Evolutionary conservation across 805 yeast species (phyloP), one percentile per base, ranked within the genome.

Genomic region (Clavispora fructus): DNA sequence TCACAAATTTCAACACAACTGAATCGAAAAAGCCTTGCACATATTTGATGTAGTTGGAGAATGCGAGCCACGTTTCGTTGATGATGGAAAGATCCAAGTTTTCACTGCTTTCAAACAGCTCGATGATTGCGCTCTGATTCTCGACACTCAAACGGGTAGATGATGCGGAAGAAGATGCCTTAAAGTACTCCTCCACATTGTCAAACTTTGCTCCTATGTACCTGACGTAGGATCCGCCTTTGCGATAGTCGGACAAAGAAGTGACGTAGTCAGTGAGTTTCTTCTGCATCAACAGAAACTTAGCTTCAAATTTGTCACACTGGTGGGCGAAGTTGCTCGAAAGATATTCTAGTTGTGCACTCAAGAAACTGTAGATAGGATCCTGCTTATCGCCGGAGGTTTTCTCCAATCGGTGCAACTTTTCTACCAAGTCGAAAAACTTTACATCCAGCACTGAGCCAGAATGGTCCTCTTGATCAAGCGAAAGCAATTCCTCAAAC

Each of bases 51-150:
- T 65, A 69, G 50, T 71, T 71, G 32, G 59, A 49, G 23, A 71
- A 57, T 6, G 71, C 69, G 40, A 71, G 57, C 77, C 77, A 71
- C 0, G 75, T 63, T 50, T 71, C 77, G 53, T 66, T 71, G 40
- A 70, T 58, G 27, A 69, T 62, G 13, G 75, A 65, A 38, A 69
- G 59, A 43, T 71, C 77, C 45, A 71, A 57, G 46, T 66, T 69
- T 33, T 71, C 77, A 49, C 62, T 61, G 49, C 61, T 64, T 16
- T 64, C 67, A 48, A 69, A 71, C 4, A 67, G 57, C 26, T 63
- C 70, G 28, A 60, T 43, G 8, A 68, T 60, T 2, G 61, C 51
- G 13, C 45, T 35, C 35, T 65, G 66, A 26, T 56, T 56, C 19
- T 65, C 73, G 26, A 61, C 56, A 31, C 47, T 57, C n/a, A 53